Percentiles rank a stretch among this genome's conserved stretches.
phyloP scores from a whole-genome alignment of 2,329 filamentous ascomycete genomes.

The Proliferodiscus dingleyae region DNA sequence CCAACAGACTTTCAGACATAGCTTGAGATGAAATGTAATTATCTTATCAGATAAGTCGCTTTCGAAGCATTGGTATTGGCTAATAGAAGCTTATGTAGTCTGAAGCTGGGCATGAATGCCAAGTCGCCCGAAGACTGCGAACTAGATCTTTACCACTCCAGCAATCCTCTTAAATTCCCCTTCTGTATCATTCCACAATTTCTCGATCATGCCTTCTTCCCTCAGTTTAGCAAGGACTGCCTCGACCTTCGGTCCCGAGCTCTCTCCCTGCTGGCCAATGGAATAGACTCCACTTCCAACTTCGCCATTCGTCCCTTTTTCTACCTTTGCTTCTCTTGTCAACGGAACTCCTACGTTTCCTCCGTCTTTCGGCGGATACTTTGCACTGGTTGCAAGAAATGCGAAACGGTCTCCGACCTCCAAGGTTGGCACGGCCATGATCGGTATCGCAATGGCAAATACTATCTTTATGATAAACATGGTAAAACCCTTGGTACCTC shows the following conservation, averaged over 20 bases:
- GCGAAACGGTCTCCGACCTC: slow-evolving; percentile 35
- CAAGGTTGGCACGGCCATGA: slow-evolving; percentile 1
- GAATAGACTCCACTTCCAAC: slow-evolving; percentile 33
- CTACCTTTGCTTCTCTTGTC: slow-evolving; percentile 11
- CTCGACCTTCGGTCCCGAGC: slow-evolving; percentile 23
- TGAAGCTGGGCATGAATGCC: too few species aligned
- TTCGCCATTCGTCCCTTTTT: slow-evolving; percentile 29
- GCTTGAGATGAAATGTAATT: too few species aligned
- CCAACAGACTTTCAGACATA: too few species aligned
- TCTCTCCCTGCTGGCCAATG: slow-evolving; percentile 26
- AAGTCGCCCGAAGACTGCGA: too few species aligned
- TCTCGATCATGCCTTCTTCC: slow-evolving; percentile 31
- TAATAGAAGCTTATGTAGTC: too few species aligned
- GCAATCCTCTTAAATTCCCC: slow-evolving; percentile 25
- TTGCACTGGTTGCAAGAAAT: slow-evolving; percentile 33
- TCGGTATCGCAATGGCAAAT: not conserved
- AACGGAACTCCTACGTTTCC: slow-evolving; percentile 21
- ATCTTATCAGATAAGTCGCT: too few species aligned
- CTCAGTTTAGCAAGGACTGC: slow-evolving; percentile 27
- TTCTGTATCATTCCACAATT: slow-evolving; percentile 28
- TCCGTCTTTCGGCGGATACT: slow-evolving; percentile 19
- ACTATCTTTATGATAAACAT: not conserved
- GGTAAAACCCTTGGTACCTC: slow-evolving; percentile 27
- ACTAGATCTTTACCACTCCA: slow-evolving; percentile 1
- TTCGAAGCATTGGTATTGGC: too few species aligned